A percentile compares a stretch with the other conserved stretches of the same genome.
These are phyloP conservation scores for Cymbopogon flexuosus DNA, from an alignment of 202 grass and related monocot species.

Conservation along the genomic window DNA sequence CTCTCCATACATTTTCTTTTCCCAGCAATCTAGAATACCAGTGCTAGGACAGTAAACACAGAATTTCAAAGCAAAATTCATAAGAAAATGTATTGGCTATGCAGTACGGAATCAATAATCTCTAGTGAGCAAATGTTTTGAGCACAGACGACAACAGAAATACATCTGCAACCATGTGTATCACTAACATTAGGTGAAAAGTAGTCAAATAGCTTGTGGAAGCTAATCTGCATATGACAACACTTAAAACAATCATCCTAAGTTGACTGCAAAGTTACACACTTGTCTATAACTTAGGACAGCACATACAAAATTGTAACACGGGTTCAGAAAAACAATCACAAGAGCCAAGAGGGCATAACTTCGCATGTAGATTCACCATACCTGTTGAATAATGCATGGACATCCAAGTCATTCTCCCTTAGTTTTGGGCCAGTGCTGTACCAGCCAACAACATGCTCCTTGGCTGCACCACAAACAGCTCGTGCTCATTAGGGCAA, in stretches of 20 bases:
- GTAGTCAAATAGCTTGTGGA: background rate
- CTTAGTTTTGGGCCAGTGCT: conserved; percentile 96
- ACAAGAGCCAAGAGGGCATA: background rate
- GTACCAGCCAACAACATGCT: conserved; percentile 98
- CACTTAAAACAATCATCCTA: background rate
- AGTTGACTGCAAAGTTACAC: background rate
- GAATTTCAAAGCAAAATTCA: background rate
- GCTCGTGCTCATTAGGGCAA: conserved; percentile 18
- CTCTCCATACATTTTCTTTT: no score
- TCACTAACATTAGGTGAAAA: background rate
- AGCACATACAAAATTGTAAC: background rate
- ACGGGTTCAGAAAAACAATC: background rate
- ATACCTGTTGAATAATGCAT: conserved; percentile 85
- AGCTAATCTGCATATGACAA: background rate
- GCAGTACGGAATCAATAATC: background rate
- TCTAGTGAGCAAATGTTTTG: background rate
- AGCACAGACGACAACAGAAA: background rate
- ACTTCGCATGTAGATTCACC: background rate
- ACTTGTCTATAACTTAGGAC: background rate
- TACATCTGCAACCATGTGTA: background rate
- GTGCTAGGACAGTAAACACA: background rate
- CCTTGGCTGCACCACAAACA: conserved; percentile 59
- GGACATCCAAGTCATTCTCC: conserved; percentile 90
- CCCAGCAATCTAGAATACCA: background rate
- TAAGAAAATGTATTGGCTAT: background rate